Evolutionary conservation across 192 early-diverging fungal species (phyloP).

Genomic region (Entomortierella beljakovae): DNA sequence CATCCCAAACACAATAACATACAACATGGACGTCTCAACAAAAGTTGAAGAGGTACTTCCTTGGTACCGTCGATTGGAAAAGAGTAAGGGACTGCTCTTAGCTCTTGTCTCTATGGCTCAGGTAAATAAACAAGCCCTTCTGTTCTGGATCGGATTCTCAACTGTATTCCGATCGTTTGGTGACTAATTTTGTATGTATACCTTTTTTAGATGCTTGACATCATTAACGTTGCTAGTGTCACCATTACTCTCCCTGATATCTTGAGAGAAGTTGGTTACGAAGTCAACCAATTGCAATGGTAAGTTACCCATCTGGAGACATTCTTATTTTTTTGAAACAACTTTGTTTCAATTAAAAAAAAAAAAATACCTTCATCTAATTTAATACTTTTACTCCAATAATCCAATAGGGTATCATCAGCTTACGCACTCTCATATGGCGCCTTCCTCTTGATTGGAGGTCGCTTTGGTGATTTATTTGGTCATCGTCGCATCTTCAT

Average conservation of each 20-base stretch:
- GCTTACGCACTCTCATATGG: constrained; percentile 37
- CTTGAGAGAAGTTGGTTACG: constrained; percentile 19
- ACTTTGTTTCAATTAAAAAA: too few species aligned
- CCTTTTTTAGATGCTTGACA: constrained; percentile 20
- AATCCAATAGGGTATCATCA: constrained; percentile 36
- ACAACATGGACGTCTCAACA: not conserved
- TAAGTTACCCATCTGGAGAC: too few species aligned
- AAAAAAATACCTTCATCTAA: too few species aligned
- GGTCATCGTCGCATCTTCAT: constrained; percentile 32
- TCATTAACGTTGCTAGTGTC: constrained; percentile 32
- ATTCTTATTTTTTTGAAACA: too few species aligned
- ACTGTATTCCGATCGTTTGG: too few species aligned
- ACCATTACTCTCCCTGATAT: constrained; percentile 28
- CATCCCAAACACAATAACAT: not conserved
- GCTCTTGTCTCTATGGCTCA: constrained; percentile 29
- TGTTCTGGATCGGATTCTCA: too few species aligned
- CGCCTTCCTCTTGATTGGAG: constrained; percentile 31
- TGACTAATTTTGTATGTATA: too few species aligned
- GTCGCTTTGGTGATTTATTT: constrained; percentile 41
- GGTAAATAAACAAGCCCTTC: constrained; percentile 2
- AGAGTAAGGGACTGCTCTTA: constrained; percentile 18
- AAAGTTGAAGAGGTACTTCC: not conserved
- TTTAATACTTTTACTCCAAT: too few species aligned
- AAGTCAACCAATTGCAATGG: constrained; percentile 24
- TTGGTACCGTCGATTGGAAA: constrained; percentile 22